Conservation (phyloP, 768 basidiomycete species). For the Tylopilus subfusipes region DNA sequence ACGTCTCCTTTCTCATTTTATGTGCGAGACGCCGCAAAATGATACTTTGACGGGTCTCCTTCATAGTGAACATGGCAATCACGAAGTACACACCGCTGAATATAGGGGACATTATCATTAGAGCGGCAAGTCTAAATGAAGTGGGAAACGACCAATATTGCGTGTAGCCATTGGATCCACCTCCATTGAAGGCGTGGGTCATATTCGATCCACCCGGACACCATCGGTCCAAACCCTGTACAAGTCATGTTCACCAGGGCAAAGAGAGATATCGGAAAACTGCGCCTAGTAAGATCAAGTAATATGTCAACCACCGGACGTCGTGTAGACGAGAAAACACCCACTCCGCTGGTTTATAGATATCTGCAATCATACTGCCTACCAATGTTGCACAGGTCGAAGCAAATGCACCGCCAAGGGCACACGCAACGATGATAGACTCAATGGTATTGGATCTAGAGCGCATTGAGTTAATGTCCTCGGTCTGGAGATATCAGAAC, state of each 20-base stretch:
- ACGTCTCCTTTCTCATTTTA: slow-evolving; percentile 61
- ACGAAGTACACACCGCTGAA: slow-evolving; percentile 50
- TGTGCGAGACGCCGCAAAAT: slow-evolving; percentile 63
- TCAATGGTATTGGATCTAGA: slow-evolving; percentile 43
- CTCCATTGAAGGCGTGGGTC: slow-evolving; percentile 61
- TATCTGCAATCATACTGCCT: slow-evolving; percentile 65
- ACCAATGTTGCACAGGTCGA: slow-evolving; percentile 69
- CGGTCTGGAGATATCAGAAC: neutral
- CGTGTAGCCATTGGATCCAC: slow-evolving; percentile 80
- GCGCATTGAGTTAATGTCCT: neutral
- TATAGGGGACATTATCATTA: slow-evolving; percentile 31
- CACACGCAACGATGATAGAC: slow-evolving; percentile 56
- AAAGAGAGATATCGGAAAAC: slow-evolving; percentile 73
- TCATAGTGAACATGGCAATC: slow-evolving; percentile 51
- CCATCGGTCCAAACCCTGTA: slow-evolving; percentile 61
- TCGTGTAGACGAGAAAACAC: slow-evolving; percentile 15
- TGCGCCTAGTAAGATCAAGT: slow-evolving; percentile 44
- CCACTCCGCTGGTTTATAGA: slow-evolving; percentile 60
- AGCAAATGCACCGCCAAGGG: slow-evolving; percentile 62
- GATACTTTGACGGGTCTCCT: slow-evolving; percentile 70
- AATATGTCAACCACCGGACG: neutral
- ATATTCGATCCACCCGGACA: slow-evolving; percentile 64
- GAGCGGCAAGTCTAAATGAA: neutral
- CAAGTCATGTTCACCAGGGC: slow-evolving; percentile 56
- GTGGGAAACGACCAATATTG: slow-evolving; percentile 45